Conservation (phyloP, 176 grass and related monocot genomes). For the Luzula sylvatica region DNA sequence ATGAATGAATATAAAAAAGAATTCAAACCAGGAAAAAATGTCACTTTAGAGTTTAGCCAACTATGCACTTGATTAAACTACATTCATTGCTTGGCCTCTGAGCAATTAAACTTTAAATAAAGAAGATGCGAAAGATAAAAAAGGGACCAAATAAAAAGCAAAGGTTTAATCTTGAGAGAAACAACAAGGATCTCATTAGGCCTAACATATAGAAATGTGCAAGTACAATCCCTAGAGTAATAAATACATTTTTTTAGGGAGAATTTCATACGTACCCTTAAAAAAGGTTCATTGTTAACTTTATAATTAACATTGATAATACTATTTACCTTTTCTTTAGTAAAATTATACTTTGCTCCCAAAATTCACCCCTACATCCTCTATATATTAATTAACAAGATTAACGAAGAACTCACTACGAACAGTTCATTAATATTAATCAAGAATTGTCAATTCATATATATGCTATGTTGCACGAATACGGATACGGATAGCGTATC, state of each 20-base stretch:
- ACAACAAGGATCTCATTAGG: conserved; percentile 5
- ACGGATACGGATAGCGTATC: no score
- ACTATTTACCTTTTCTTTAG: no score
- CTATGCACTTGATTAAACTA: conserved; percentile 18
- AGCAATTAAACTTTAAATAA: conserved; percentile 17
- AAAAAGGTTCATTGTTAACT: not conserved
- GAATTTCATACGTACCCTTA: conserved; percentile 10
- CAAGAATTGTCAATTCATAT: no score
- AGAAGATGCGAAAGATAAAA: conserved; percentile 5
- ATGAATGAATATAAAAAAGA: conserved; percentile 1
- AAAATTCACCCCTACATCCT: no score
- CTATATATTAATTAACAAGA: no score
- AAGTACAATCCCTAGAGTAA: conserved; percentile 8
- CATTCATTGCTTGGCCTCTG: conserved; percentile 15
- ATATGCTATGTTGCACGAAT: no score
- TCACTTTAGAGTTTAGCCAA: conserved; percentile 23
- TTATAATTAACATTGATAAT: no score
- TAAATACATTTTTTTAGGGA: conserved; percentile 16
- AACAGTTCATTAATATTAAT: no score
- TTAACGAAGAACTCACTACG: no score
- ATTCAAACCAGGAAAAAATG: conserved; percentile 24
- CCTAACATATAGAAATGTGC: conserved; percentile 2
- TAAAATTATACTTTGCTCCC: no score
- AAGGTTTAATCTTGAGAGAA: conserved; percentile 14
- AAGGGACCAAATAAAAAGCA: not conserved